Conservation (phyloP, 345 rosid genomes). For the Aquilaria yunnanensis region DNA sequence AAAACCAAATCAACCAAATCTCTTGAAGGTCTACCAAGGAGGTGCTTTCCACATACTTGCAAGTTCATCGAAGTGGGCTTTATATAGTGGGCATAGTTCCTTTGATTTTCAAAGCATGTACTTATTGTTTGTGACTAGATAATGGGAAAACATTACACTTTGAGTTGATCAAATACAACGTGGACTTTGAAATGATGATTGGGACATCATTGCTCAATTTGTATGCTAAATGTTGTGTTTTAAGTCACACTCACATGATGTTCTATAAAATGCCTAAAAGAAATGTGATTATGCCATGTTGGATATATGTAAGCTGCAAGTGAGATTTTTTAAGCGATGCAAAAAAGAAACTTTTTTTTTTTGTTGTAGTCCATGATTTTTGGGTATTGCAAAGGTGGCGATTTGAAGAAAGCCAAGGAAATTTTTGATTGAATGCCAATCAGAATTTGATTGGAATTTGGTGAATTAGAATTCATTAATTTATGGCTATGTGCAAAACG, state of each 20-base stretch:
- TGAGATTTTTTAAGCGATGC: constrained; percentile 47
- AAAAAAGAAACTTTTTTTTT: constrained; percentile 40
- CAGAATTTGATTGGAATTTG: constrained; percentile 24
- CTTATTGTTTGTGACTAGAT: constrained; percentile 23
- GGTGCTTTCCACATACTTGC: neutral
- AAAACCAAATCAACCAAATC: constrained; percentile 14
- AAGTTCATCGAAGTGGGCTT: no score
- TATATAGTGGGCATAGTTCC: no score
- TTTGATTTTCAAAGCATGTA: constrained; percentile 39
- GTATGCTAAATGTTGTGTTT: constrained; percentile 35
- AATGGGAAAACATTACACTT: constrained; percentile 45
- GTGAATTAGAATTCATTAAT: constrained; percentile 76
- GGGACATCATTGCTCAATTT: constrained; percentile 51
- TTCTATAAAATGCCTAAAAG: constrained; percentile 61
- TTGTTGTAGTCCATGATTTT: constrained; percentile 77
- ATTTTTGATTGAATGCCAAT: constrained; percentile 38
- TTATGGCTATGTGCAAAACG: constrained; percentile 62
- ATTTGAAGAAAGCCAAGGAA: constrained; percentile 41
- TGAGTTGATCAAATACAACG: constrained; percentile 49
- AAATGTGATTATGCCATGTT: constrained; percentile 44
- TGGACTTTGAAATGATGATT: constrained; percentile 30
- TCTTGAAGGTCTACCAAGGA: constrained; percentile 30
- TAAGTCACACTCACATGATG: constrained; percentile 38
- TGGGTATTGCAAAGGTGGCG: constrained; percentile 57
- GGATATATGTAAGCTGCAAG: constrained; percentile 56